Evolutionary conservation across 2,329 filamentous ascomycete genomes (phyloP).

Genomic region (Cladophialophora carrionii): DNA sequence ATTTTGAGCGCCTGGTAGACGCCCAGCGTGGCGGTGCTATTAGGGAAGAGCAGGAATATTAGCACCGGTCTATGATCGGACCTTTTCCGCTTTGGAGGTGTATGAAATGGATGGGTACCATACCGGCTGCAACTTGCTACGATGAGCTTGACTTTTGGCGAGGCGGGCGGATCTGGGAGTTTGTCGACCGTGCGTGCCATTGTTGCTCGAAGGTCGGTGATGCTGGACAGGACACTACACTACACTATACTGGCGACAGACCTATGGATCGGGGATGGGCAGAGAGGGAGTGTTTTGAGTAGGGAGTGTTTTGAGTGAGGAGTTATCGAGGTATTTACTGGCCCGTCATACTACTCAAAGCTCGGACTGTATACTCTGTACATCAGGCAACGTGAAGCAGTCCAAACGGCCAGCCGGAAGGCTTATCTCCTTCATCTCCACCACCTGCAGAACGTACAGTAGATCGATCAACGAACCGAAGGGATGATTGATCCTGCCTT

Average conservation of each 20-base stretch:
- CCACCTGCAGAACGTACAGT: background rate
- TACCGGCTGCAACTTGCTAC: slow-evolving; percentile 18
- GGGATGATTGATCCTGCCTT: no score
- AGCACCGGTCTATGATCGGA: background rate
- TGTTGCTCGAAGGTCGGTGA: background rate
- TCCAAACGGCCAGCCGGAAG: background rate
- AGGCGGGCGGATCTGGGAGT: slow-evolving; percentile 3
- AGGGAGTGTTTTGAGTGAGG: no score
- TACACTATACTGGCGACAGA: background rate
- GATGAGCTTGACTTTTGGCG: slow-evolving; percentile 6
- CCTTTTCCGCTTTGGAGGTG: background rate
- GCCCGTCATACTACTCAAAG: background rate
- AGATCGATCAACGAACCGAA: background rate
- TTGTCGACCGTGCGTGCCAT: slow-evolving; percentile 14
- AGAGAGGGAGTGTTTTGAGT: background rate
- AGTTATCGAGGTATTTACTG: background rate
- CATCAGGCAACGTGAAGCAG: background rate
- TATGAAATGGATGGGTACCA: background rate
- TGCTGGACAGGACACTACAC: background rate
- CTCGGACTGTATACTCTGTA: background rate
- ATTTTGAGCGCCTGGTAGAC: slow-evolving; percentile 16
- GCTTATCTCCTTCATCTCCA: background rate
- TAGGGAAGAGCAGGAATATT: background rate
- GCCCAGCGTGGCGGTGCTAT: slow-evolving; percentile 13
- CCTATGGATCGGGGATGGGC: background rate